These are phyloP conservation scores for Candida tropicalis DNA, from an alignment of 1,139 yeast genomes.

Conservation along the genomic window DNA sequence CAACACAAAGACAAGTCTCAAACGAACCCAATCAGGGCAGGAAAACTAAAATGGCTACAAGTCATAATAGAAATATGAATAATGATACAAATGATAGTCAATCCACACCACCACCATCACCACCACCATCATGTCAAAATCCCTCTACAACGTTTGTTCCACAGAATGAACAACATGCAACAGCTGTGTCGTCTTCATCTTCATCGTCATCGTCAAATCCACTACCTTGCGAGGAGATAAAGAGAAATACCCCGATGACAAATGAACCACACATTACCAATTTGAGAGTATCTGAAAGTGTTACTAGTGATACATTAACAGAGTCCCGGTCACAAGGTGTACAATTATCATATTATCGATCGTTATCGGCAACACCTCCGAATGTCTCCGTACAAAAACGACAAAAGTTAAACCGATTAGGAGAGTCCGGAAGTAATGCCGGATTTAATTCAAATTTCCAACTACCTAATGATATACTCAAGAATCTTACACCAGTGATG, in stretches of 20 bases:
- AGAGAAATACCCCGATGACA: neutral
- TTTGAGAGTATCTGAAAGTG: neutral
- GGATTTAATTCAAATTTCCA: constrained; percentile 16
- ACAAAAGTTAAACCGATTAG: neutral
- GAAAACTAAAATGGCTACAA: constrained; percentile 2
- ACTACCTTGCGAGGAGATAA: neutral
- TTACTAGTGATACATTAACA: neutral
- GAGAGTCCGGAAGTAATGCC: neutral
- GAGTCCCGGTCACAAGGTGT: neutral
- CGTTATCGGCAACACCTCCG: constrained; percentile 2
- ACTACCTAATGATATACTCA: constrained; percentile 21
- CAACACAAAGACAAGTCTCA: constrained; percentile 2
- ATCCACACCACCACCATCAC: neutral
- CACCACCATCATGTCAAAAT: neutral
- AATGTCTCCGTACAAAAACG: neutral
- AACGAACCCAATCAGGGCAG: constrained; percentile 1
- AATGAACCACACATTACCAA: neutral
- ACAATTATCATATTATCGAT: neutral
- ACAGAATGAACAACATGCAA: no score
- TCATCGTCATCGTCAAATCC: neutral
- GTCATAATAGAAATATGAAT: neutral
- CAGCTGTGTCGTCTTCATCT: neutral
- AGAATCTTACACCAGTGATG: constrained; percentile 23
- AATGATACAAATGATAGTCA: neutral
- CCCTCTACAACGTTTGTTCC: neutral